Evolutionary conservation across 371 early-diverging fungal species (phyloP).

Genomic region (Cladochytrium tenue): DNA sequence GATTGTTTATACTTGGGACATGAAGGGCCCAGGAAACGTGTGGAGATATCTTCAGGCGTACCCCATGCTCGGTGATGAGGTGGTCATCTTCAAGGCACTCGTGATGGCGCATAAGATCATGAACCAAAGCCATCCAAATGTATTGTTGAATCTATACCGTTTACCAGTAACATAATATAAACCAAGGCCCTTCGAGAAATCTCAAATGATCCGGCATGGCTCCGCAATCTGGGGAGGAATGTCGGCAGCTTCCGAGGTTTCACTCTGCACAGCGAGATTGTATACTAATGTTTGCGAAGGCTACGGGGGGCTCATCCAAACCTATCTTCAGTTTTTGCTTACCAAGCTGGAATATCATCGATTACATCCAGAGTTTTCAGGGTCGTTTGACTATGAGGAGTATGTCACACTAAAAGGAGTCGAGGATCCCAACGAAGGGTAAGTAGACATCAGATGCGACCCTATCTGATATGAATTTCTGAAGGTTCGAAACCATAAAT

Average conservation of each 20-base stretch:
- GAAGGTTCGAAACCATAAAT: constrained; percentile 89
- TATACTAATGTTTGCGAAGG: no score
- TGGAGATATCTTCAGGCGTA: constrained; percentile 85
- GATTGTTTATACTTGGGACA: constrained; percentile 95
- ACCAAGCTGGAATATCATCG: constrained; percentile 91
- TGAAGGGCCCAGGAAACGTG: constrained; percentile 80
- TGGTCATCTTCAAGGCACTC: constrained; percentile 93
- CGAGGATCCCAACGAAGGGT: constrained; percentile 97
- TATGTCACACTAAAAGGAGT: constrained; percentile 89
- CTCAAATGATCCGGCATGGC: constrained; percentile 36
- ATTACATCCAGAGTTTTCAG: constrained; percentile 90
- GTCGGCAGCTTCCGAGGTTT: constrained; percentile 27
- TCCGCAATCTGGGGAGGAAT: constrained; percentile 40
- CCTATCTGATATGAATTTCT: background rate
- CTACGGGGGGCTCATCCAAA: constrained; percentile 87
- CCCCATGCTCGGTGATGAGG: constrained; percentile 87
- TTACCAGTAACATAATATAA: background rate
- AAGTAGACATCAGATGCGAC: no score
- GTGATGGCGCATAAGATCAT: constrained; percentile 94
- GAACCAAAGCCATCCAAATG: constrained; percentile 83
- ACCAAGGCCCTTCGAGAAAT: constrained; percentile 41
- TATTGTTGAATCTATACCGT: constrained; percentile 8
- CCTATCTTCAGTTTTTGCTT: constrained; percentile 84
- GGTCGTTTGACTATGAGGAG: constrained; percentile 95
- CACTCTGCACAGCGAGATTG: no score